phyloP scores from a whole-genome alignment of 1,284 basidiomycete genomes.

The Lignosus rhinocerotis region DNA sequence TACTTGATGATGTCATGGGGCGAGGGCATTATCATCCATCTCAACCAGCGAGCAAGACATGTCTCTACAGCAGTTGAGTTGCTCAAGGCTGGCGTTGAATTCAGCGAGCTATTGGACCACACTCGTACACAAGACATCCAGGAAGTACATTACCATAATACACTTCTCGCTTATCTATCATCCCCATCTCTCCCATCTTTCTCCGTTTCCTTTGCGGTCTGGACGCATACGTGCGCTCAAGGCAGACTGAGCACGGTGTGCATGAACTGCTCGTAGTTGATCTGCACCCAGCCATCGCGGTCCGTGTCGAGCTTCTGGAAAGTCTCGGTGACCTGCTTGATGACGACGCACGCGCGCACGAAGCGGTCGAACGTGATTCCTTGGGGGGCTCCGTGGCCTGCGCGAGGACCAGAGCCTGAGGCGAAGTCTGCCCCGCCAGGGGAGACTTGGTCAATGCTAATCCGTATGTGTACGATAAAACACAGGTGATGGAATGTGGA shows the following conservation, averaged over 20 bases:
- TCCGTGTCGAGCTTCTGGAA: constrained; percentile 63
- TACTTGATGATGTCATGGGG: no score
- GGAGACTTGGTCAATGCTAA: constrained; percentile 20
- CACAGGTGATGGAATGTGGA: background rate
- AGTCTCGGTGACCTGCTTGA: constrained; percentile 75
- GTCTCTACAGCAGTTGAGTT: no score
- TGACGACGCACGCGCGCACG: constrained; percentile 77
- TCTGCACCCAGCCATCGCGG: constrained; percentile 73
- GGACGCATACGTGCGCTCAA: constrained; percentile 36
- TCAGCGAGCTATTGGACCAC: no score
- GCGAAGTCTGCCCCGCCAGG: constrained; percentile 44
- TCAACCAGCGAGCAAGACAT: no score
- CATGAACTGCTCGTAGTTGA: constrained; percentile 80
- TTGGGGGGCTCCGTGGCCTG: constrained; percentile 36
- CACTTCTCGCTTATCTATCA: background rate
- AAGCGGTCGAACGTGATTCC: constrained; percentile 84
- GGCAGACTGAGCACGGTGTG: constrained; percentile 68
- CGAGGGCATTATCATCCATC: no score
- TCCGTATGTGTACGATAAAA: background rate
- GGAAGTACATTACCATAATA: background rate
- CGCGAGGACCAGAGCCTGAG: constrained; percentile 47
- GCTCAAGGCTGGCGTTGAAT: no score
- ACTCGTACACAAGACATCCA: no score
- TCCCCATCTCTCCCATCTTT: background rate
- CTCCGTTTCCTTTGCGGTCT: background rate